Conservation (phyloP, 805 yeast genomes). For the Danielia reshetovae region DNA sequence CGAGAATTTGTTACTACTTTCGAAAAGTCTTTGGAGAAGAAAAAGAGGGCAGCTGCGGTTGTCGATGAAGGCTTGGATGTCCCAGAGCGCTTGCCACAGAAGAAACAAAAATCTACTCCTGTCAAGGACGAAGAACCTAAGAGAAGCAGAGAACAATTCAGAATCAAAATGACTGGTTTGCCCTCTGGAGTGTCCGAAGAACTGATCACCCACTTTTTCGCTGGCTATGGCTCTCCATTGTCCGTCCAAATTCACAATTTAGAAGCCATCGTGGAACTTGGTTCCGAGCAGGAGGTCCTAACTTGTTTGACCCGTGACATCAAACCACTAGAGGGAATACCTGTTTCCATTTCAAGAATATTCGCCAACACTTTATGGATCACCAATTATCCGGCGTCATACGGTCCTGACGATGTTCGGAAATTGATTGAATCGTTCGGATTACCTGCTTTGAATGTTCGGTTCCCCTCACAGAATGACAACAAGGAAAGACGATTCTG, state of each 20-base stretch:
- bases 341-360: conserved; percentile 44
- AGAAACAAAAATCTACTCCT: conserved; percentile 4
- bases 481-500: conserved; percentile 65
- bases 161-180: conserved; percentile 52
- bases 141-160: conserved; percentile 57
- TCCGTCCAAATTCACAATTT: conserved; percentile 26
- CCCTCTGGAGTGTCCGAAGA: conserved; percentile 37
- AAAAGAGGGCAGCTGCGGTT: neutral
- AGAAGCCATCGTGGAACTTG: conserved; percentile 59
- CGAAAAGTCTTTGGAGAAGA: no score
- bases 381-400: conserved; percentile 66
- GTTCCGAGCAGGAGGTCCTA: conserved; percentile 42
- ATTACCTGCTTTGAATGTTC: conserved; percentile 42
- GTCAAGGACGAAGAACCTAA: conserved; percentile 8
- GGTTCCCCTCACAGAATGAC: conserved; percentile 61
- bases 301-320: conserved; percentile 59
- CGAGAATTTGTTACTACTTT: no score
- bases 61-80: conserved; percentile 2
- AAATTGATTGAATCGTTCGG: conserved; percentile 30
- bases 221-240: conserved; percentile 56
- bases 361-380: conserved; percentile 60
- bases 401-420: conserved; percentile 35
- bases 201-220: conserved; percentile 42
- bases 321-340: conserved; percentile 41
- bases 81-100: conserved; percentile 3